Conservation (phyloP, 768 basidiomycete genomes). For the Guyanaporus albipodus region DNA sequence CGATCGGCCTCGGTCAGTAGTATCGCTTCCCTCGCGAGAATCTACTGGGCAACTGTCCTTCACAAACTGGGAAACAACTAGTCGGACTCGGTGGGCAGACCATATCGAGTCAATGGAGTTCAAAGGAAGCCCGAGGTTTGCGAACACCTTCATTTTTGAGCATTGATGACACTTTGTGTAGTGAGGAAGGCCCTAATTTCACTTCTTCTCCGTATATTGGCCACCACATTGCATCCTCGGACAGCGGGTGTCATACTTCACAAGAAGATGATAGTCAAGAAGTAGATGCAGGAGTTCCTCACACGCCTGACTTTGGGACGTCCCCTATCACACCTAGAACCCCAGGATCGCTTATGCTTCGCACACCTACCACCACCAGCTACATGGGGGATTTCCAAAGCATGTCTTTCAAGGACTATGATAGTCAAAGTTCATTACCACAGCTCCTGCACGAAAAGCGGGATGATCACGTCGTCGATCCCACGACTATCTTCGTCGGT, state of each 20-base stretch:
- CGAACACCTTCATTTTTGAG: neutral
- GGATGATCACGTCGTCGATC: slow-evolving; percentile 50
- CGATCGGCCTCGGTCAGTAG: slow-evolving; percentile 15
- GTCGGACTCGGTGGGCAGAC: slow-evolving; percentile 21
- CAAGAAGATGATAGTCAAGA: slow-evolving; percentile 34
- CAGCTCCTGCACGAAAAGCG: slow-evolving; percentile 22
- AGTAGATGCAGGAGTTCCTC: slow-evolving; percentile 34
- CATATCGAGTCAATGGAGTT: slow-evolving; percentile 12
- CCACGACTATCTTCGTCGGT: slow-evolving; percentile 71
- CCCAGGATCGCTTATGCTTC: slow-evolving; percentile 44
- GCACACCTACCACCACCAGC: slow-evolving; percentile 43
- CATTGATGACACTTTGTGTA: slow-evolving; percentile 9
- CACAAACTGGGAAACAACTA: slow-evolving; percentile 24
- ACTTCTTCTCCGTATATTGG: slow-evolving; percentile 13
- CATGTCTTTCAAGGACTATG: slow-evolving; percentile 23
- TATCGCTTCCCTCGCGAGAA: slow-evolving; percentile 22
- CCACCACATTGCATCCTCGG: slow-evolving; percentile 14
- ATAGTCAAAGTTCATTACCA: slow-evolving; percentile 17
- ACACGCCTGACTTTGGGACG: slow-evolving; percentile 43
- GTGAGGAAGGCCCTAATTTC: slow-evolving; percentile 8
- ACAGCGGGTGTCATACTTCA: slow-evolving; percentile 13
- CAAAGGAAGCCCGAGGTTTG: slow-evolving; percentile 15
- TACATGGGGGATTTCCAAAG: slow-evolving; percentile 34
- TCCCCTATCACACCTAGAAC: slow-evolving; percentile 52
- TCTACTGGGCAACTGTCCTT: slow-evolving; percentile 28